These are phyloP conservation scores for Sporothrix dimorphospora DNA, from an alignment of 2,329 filamentous ascomycete species.

Conservation along the genomic window DNA sequence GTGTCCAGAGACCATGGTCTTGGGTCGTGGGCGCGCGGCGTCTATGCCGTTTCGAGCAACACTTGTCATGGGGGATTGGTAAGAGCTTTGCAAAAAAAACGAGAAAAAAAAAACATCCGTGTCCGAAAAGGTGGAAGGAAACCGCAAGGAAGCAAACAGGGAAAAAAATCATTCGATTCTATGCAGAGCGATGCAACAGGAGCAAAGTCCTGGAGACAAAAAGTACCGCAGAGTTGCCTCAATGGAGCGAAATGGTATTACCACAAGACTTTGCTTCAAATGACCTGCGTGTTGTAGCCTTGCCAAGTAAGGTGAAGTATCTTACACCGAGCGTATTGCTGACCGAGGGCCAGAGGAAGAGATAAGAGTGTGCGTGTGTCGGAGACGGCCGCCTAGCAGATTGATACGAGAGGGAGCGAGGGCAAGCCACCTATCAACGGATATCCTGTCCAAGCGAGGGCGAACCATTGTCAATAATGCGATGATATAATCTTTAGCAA, in stretches of 20 bases:
- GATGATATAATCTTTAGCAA: no score
- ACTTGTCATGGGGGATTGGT: background rate
- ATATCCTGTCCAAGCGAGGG: background rate
- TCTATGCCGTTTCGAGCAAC: slow-evolving; percentile 8
- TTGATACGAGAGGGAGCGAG: background rate
- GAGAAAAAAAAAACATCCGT: background rate
- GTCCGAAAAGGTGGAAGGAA: background rate
- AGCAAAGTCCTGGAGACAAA: background rate
- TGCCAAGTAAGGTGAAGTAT: background rate
- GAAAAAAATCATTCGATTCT: background rate
- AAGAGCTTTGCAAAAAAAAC: no score
- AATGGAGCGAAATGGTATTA: background rate
- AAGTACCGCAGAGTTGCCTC: background rate
- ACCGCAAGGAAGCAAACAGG: no score
- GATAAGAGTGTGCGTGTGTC: background rate
- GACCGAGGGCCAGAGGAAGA: background rate
- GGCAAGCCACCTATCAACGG: background rate
- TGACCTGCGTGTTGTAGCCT: background rate
- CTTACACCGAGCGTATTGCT: background rate
- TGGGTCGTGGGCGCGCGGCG: slow-evolving; percentile 2
- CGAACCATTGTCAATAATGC: no score
- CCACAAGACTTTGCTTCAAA: background rate
- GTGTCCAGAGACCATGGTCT: slow-evolving; percentile 10
- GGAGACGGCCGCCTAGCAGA: background rate
- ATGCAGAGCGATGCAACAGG: background rate